These are phyloP conservation scores for Suaeda aralocaspica DNA, from an alignment of 148 eudicot species.

Conservation along the genomic window DNA sequence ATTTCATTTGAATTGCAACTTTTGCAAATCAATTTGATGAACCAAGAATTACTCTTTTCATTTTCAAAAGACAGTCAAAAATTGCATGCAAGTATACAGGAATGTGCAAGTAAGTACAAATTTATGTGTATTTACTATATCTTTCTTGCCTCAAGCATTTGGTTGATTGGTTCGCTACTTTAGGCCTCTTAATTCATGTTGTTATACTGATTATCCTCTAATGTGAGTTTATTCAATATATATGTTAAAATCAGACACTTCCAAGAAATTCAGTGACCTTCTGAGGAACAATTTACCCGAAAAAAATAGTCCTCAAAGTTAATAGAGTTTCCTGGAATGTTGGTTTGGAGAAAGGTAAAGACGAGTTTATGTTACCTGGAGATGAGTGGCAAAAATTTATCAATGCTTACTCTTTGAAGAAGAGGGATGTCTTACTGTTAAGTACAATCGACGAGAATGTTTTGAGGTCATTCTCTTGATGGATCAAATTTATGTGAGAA, in stretches of 20 bases:
- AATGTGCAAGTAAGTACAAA: too few relatives aligned
- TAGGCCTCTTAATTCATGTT: not conserved
- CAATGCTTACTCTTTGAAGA: constrained; percentile 7
- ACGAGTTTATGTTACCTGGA: constrained; percentile 1
- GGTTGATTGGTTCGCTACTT: too few relatives aligned
- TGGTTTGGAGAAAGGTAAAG: not conserved
- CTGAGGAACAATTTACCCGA: not conserved
- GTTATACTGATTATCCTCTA: not conserved
- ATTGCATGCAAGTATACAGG: too few relatives aligned
- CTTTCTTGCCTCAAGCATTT: too few relatives aligned
- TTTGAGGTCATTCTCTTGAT: constrained; percentile 15
- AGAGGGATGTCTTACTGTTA: constrained; percentile 11
- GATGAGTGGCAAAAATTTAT: constrained; percentile 10
- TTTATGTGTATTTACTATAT: too few relatives aligned
- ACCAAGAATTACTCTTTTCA: too few relatives aligned
- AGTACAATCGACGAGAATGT: constrained; percentile 5
- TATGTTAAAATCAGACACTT: constrained; percentile 8
- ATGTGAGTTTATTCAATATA: not conserved
- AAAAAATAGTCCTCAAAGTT: constrained; percentile 1
- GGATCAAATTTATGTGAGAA: constrained; percentile 4
- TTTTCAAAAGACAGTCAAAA: too few relatives aligned
- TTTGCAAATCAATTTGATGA: too few relatives aligned
- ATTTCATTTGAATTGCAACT: too few relatives aligned
- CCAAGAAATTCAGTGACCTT: constrained; percentile 5
- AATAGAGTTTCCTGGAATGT: constrained; percentile 3